Conservation (phyloP, 805 yeast species). For the Schizosaccharomyces cryophilus region DNA sequence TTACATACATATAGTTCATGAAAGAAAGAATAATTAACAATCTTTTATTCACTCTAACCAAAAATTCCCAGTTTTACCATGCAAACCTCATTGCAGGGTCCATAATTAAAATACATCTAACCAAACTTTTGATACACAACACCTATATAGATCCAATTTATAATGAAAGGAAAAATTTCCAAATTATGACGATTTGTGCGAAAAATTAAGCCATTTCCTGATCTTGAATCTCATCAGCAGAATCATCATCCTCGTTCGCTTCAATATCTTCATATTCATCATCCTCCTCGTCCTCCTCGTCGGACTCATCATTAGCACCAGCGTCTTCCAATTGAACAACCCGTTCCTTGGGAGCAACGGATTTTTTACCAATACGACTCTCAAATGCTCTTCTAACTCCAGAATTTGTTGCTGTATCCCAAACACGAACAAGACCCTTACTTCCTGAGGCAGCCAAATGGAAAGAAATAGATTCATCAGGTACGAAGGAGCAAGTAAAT, state of each 20-base stretch:
- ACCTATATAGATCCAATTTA: too few relatives aligned
- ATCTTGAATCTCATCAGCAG: not conserved
- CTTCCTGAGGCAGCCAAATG: conserved; percentile 63
- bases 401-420: conserved; percentile 73
- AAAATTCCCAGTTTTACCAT: too few relatives aligned
- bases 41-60: too few relatives aligned
- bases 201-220: not conserved
- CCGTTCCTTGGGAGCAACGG: not conserved
- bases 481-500: conserved; percentile 56
- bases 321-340: not conserved
- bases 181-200: not conserved
- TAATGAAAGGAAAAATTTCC: too few relatives aligned
- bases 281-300: not conserved
- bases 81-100: too few relatives aligned
- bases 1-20: too few relatives aligned
- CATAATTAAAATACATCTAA: too few relatives aligned
- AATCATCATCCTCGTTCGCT: not conserved
- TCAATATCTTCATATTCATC: conserved; percentile 1
- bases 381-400: conserved; percentile 50
- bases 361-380: conserved; percentile 6
- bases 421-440: conserved; percentile 57
- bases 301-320: not conserved
- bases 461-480: conserved; percentile 64
- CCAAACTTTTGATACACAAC: too few relatives aligned
- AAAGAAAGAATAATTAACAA: too few relatives aligned